Conservation (phyloP, 1,284 basidiomycete genomes). For the Irpex sp. region DNA sequence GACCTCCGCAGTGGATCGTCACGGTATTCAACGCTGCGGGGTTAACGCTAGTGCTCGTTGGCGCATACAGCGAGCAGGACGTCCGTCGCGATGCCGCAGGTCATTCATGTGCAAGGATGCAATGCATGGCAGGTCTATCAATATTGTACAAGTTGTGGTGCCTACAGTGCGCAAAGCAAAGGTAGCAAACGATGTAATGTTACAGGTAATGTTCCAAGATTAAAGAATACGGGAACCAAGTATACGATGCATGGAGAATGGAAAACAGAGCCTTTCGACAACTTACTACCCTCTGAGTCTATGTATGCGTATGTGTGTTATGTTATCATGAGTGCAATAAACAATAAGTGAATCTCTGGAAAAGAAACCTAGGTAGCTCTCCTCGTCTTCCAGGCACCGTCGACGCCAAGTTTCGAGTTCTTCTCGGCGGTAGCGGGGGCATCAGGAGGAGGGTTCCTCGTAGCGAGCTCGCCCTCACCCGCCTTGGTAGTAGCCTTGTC, state of each 20-base stretch:
- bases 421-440: conserved; percentile 36
- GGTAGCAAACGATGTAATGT: not conserved
- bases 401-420: conserved; percentile 41
- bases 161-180: not conserved
- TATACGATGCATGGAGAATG: not conserved
- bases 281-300: not conserved
- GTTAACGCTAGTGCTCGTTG: too few species aligned
- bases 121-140: not conserved
- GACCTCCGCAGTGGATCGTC: too few species aligned
- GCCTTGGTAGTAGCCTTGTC: conserved; percentile 23
- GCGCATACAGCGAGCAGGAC: not conserved
- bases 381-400: conserved; percentile 43
- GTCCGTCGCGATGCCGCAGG: not conserved
- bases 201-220: not conserved
- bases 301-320: not conserved
- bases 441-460: conserved; percentile 43
- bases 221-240: not conserved
- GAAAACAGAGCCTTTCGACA: not conserved
- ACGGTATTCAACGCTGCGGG: too few species aligned
- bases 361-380: conserved; percentile 20
- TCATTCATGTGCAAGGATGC: not conserved
- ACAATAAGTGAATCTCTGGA: not conserved
- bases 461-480: conserved; percentile 33
- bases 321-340: conserved; percentile 5
- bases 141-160: not conserved